Base-by-base conservation (phyloP, 164 flowering plant species). In the Cinnamomum micranthum region DNA sequence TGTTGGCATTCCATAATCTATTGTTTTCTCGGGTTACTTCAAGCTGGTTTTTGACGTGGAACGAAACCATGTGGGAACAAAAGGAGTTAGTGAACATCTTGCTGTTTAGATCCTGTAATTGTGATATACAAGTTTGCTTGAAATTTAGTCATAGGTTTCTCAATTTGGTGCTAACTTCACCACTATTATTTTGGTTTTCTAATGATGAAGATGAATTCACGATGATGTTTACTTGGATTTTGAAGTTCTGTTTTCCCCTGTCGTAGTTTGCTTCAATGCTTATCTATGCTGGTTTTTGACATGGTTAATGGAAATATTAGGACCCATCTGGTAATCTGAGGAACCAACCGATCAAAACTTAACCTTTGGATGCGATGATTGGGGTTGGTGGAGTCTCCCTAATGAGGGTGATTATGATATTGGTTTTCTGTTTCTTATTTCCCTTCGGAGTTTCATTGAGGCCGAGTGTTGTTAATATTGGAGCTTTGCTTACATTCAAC, bases 391-490 rank as follows among this genome's bases (percentile, higher is more conserved):
- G 4, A 35, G 14, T 69, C n/a, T 22, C 5, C 13, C 3, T 47
- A 35, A 31, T 41, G 55, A n/a, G 17, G 25, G 10, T 41, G 71
- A 41, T 69, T 19, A 35, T 69, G 52, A 14, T 69, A 69, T 23
- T 69, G 55, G 19, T 69, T 69, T 47, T 47, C 19, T n/a, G 2
- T 14, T 69, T 12, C 27, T 47, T 69, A 2, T 25, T 35, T n/a
- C 55, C 52, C 14, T 6, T 20, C 14, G 27, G 35, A 69, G 71
- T n/a, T 69, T 66, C 81, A 22, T 77, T 79, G 28, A 79, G 75
- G 80, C 92, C 87, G 5, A 80, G 68, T 10, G 80, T 78, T 70
- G 88, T 90, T 73, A 91, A 85, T 74, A 75, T 94, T 50, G 98
- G 96, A 41, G 89, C 83, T 73, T 69, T 94, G 63, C 87, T 91